Evolutionary conservation across 345 rosid species (phyloP).

Genomic region (Euphorbia pulcherrima): DNA sequence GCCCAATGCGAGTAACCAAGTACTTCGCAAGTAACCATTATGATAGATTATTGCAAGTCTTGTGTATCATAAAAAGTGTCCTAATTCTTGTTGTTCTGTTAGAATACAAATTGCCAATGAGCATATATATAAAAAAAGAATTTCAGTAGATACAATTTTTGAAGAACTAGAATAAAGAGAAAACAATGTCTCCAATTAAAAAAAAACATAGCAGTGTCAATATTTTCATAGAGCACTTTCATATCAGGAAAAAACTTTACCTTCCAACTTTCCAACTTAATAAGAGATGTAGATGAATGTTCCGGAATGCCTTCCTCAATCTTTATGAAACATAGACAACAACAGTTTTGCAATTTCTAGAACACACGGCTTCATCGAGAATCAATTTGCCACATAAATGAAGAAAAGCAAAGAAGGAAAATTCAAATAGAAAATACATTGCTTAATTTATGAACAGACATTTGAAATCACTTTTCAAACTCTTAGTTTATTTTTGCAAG

Average conservation of each 20-base stretch:
- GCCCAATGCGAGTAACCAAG: too few relatives aligned
- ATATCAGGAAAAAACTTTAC: slow-evolving; percentile 24
- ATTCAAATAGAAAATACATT: slow-evolving; percentile 36
- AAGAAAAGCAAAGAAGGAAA: background rate
- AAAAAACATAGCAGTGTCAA: too few relatives aligned
- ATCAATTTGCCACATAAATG: background rate
- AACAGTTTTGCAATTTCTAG: slow-evolving; percentile 74
- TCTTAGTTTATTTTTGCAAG: slow-evolving; percentile 79
- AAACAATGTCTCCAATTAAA: background rate
- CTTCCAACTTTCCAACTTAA: slow-evolving; percentile 94
- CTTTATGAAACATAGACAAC: slow-evolving; percentile 75
- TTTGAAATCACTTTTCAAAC: slow-evolving; percentile 72
- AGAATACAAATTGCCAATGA: too few relatives aligned
- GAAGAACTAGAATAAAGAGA: too few relatives aligned
- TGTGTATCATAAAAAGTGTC: too few relatives aligned
- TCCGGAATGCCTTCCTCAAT: slow-evolving; percentile 79
- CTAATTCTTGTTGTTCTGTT: too few relatives aligned
- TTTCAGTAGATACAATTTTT: too few relatives aligned
- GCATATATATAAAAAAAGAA: too few relatives aligned
- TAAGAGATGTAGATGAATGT: slow-evolving; percentile 72
- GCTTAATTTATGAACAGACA: slow-evolving; percentile 78
- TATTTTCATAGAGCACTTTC: background rate
- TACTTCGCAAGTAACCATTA: too few relatives aligned
- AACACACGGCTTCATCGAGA: slow-evolving; percentile 1
- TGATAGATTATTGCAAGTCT: too few relatives aligned